These are phyloP conservation scores for Phialocephala subalpina DNA, from an alignment of 2,329 filamentous ascomycete species.

Conservation along the genomic window DNA sequence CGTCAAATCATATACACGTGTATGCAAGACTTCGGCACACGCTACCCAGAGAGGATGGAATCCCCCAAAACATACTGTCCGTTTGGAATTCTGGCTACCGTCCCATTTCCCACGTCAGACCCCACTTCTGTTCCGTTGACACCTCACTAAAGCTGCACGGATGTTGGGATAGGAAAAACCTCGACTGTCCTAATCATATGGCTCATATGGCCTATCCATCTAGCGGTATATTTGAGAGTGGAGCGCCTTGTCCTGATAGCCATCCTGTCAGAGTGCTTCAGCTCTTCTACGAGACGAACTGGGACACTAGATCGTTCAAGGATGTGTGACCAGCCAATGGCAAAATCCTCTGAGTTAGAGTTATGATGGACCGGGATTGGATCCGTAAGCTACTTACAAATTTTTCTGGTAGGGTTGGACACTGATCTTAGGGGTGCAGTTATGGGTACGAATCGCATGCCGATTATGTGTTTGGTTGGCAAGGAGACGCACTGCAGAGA, in stretches of 20 bases:
- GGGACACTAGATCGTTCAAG: conserved; percentile 12
- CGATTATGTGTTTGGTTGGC: conserved; percentile 67
- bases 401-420: neutral
- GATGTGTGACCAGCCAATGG: conserved; percentile 15
- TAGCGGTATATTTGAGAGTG: conserved; percentile 6
- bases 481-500: conserved; percentile 55
- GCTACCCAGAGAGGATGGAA: conserved; percentile 48
- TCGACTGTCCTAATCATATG: conserved; percentile 34
- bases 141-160: neutral
- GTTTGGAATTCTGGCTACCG: conserved; percentile 43
- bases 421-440: neutral
- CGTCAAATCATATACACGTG: conserved; percentile 55
- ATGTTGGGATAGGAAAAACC: conserved; percentile 39
- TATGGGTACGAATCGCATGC: conserved; percentile 63
- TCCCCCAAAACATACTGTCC: conserved; percentile 46
- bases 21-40: conserved; percentile 47
- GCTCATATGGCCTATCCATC: conserved; percentile 11
- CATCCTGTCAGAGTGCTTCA: conserved; percentile 10
- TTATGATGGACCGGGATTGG: conserved; percentile 8
- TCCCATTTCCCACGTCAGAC: conserved; percentile 40
- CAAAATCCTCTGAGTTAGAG: conserved; percentile 15
- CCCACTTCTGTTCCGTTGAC: neutral
- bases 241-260: neutral
- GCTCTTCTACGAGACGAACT: conserved; percentile 6
- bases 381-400: neutral